A percentile compares a stretch with the other conserved stretches of the same genome.
These are phyloP conservation scores for Hordeum pubiflorum DNA, from an alignment of 202 grass and related monocot species.

Conservation along the genomic window DNA sequence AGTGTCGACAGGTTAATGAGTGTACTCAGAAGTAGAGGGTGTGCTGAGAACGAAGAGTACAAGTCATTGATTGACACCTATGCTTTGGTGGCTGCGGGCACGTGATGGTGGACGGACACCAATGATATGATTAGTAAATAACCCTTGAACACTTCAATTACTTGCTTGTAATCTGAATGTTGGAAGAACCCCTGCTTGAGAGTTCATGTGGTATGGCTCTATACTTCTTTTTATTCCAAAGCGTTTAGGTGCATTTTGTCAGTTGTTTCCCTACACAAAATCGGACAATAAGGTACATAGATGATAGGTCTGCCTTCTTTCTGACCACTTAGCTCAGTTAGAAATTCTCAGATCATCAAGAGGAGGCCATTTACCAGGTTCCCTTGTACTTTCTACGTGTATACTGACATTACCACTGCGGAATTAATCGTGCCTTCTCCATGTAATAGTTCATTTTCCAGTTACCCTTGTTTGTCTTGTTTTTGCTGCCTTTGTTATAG, in stretches of 20 bases:
- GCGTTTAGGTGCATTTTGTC: neutral
- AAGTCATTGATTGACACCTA: slow-evolving; percentile 44
- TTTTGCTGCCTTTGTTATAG: neutral
- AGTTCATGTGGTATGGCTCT: neutral
- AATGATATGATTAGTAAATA: neutral
- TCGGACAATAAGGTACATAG: slow-evolving; percentile 28
- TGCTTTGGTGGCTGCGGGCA: slow-evolving; percentile 21
- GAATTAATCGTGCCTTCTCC: neutral
- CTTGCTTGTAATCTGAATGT: neutral
- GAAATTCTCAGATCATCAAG: neutral
- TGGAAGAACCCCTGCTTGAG: neutral
- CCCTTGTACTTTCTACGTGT: slow-evolving; percentile 15
- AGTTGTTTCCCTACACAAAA: slow-evolving; percentile 18
- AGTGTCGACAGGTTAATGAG: slow-evolving; percentile 35
- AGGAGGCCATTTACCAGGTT: neutral
- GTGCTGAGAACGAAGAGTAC: slow-evolving; percentile 59
- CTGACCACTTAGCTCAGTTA: slow-evolving; percentile 20
- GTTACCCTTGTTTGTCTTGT: neutral
- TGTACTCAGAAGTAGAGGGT: slow-evolving; percentile 57
- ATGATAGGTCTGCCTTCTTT: slow-evolving; percentile 17
- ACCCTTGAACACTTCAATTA: neutral
- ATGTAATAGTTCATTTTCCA: neutral
- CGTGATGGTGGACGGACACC: neutral
- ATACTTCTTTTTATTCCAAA: neutral
- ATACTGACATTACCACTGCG: slow-evolving; percentile 1